Evolutionary conservation across 306 rosid species (phyloP).

Genomic region (Fagus sylvatica): DNA sequence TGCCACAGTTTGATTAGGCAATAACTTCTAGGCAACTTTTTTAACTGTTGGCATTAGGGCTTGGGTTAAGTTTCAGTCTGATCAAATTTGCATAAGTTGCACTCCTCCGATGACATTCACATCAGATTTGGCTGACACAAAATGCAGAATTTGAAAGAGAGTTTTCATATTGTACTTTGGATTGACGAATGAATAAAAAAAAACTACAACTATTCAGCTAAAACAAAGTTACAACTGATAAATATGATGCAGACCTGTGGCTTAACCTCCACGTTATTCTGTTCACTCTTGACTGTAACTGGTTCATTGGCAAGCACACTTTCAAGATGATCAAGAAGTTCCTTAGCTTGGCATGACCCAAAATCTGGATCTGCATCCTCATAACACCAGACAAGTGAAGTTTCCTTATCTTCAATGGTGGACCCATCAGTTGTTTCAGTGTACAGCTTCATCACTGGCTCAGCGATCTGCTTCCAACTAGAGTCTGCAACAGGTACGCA

Average conservation of each 20-base stretch:
- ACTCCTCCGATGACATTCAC: background rate
- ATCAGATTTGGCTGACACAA: background rate
- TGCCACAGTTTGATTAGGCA: background rate
- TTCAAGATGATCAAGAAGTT: conserved; percentile 76
- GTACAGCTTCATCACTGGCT: conserved; percentile 76
- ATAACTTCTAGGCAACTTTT: background rate
- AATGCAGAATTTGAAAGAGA: background rate
- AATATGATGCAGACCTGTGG: conserved; percentile 57
- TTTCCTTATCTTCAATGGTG: conserved; percentile 70
- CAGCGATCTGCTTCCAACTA: conserved; percentile 74
- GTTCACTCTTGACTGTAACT: conserved; percentile 71
- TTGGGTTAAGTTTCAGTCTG: background rate
- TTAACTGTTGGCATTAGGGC: background rate
- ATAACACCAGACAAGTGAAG: conserved; percentile 64
- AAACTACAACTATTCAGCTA: background rate
- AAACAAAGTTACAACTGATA: background rate
- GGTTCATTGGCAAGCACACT: conserved; percentile 84
- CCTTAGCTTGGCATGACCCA: conserved; percentile 84
- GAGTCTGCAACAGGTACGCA: conserved; percentile 48
- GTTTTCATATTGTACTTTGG: conserved; percentile 5
- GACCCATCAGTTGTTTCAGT: conserved; percentile 84
- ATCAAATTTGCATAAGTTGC: background rate
- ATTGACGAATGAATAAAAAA: background rate
- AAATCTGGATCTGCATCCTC: conserved; percentile 82
- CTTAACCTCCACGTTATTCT: conserved; percentile 61